Base-by-base conservation (phyloP, 805 yeast genomes). In the Ogataea methanolica region DNA sequence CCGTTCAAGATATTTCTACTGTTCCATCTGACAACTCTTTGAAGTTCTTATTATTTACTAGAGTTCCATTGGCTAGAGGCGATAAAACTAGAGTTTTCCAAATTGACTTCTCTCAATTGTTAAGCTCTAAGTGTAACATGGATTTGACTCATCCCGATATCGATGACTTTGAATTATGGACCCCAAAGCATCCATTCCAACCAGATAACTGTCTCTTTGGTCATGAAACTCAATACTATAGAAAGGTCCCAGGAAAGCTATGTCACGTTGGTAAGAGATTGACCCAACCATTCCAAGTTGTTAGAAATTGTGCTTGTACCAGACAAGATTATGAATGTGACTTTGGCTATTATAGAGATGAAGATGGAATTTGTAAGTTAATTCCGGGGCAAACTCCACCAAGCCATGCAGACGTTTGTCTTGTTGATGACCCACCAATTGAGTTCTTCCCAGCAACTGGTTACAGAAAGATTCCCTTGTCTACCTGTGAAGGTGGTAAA, bases 311-410 rank as follows among this genome's bases (percentile, higher is more conserved):
- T 70, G 65, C 85, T 1, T 91, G 98, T 70, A 75, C 91, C 0
- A 76, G 94, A 62, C 76, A 78, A 48, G 98, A 90, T 59, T 92
- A 70, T 60, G 98, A 91, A 65, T 91, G 98, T 75, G 97, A 91
- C 62, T 86, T 80, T 71, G 88, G 89, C 66, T 89, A 75, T 63
- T 74, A 65, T 52, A 75, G 84, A 46, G 85, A 82, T 48, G 51
- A 58, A 0, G 92, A 85, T 57, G 92, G 92, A 29, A 80, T 86
- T 14, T 91, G 97, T 69, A 79, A 76, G 59, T 75, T 88, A 39
- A 87, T 88, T 16, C 74, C 77, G 15, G 96, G 96, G 0, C 71
- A 75, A 50, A 63, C 72, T 3, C 87, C 91, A 9, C 80, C 83
- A 16, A 85, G 86, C 56, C 82, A 82, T 51, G 66, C 74, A 40